Evolutionary conservation across 306 rosid genomes (phyloP), one percentile per base, ranked within the genome.

Genomic region (Purshia tridentata): DNA sequence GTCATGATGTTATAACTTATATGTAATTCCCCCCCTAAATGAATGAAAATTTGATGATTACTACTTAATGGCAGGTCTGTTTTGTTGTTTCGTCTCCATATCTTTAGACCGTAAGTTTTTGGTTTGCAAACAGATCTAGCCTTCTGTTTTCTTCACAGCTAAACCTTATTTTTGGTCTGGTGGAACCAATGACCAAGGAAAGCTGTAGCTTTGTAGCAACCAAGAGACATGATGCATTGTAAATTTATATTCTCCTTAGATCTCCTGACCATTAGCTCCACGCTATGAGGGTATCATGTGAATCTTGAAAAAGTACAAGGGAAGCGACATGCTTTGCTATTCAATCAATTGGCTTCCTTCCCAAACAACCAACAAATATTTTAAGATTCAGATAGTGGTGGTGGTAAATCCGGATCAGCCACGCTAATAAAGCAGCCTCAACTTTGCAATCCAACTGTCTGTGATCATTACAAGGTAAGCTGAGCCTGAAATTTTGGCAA

Each of bases 361-460:
- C 8, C 41, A 41, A 70, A 42, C 52, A 41, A 54, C 50, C 15
- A 22, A 37, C 75, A 22, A 14, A 44, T 23, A 71, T 22, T 19
- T 55, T 57, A 56, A 44, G 75, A 8, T 70, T 42, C 65, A 70
- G 51, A 20, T 22, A 44, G 55, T 70, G 44, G 47, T 40, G 48
- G 20, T 70, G 45, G 41, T 55, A 4, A 15, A 39, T 61, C 67
- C 14, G 0, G 75, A 55, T 44, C 75, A 71, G 66, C 56, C 75
- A 44, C 55, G 75, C 56, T 71, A 45, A 56, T 44, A 71, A 71
- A 71, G 75, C 54, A 71, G 23, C 75, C 23, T 71, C 67, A 39
- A 61, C 23, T 37, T 39, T 61, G 23, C 48, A 39, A n/a, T 61
- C 67, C 67, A 39, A 61, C 23, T 39, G 48, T 61, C 2, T 57